phyloP scores from a whole-genome alignment of 2,329 filamentous ascomycete species.

The Curvularia lunata region DNA sequence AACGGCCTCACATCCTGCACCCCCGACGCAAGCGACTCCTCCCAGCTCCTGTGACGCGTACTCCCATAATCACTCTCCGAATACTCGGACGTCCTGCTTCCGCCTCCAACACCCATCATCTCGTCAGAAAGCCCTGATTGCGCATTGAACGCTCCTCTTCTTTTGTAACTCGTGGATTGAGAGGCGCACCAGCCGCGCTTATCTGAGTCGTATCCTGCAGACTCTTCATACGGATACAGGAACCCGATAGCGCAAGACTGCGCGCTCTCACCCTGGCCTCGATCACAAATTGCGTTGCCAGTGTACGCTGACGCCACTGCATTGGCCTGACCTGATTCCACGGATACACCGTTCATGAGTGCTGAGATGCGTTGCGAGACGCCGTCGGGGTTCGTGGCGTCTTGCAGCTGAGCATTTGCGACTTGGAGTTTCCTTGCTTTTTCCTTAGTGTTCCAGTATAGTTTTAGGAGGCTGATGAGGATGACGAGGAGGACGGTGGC shows the following conservation, averaged over 20 bases:
- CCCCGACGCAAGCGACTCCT: not conserved
- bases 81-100: not conserved
- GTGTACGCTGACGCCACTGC: not conserved
- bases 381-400: conserved; percentile 11
- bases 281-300: not conserved
- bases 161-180: not conserved
- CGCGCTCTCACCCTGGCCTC: not conserved
- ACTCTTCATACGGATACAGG: not conserved
- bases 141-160: not conserved
- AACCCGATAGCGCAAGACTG: not conserved
- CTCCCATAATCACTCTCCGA: conserved; percentile 4
- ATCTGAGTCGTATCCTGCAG: not conserved
- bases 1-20: not conserved
- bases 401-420: conserved; percentile 13
- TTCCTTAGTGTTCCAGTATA: conserved; percentile 13
- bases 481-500: conserved; percentile 1
- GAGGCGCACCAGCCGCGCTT: not conserved
- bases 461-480: conserved; percentile 5
- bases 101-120: not conserved
- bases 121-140: not conserved
- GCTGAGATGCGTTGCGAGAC: conserved; percentile 15
- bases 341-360: not conserved
- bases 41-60: not conserved
- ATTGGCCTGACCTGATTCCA: not conserved
- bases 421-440: conserved; percentile 12